A percentile compares a stretch with the other conserved stretches of the same genome.
Conservation (phyloP, 2,329 filamentous ascomycete genomes). For the Trichoderma gracile region DNA sequence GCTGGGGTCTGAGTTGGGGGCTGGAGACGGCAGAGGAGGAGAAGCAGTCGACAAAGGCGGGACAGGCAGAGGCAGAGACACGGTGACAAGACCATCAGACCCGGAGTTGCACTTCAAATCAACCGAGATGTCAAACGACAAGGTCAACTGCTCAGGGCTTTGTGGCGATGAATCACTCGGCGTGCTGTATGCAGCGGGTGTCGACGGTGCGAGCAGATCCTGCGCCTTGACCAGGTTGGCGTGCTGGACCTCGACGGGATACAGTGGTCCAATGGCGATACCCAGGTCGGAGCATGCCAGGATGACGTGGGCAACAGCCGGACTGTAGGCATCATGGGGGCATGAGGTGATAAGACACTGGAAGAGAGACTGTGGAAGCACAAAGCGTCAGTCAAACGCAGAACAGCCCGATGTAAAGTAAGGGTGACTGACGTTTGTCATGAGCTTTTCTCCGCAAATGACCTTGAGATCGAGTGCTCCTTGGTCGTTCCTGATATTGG, state of each 20-base stretch:
- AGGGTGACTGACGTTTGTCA: conserved; percentile 10
- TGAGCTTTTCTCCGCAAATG: conserved; percentile 30
- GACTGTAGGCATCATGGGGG: conserved; percentile 34
- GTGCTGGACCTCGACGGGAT: conserved; percentile 36
- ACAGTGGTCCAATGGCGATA: conserved; percentile 34
- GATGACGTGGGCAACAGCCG: conserved; percentile 35
- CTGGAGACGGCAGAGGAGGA: neutral
- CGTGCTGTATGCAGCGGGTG: conserved; percentile 12
- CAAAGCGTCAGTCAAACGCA: neutral
- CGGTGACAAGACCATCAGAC: conserved; percentile 37
- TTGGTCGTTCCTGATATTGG: conserved; percentile 28
- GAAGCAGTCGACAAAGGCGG: neutral
- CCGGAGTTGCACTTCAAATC: conserved; percentile 36
- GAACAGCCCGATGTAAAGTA: too few species aligned
- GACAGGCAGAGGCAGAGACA: conserved; percentile 1
- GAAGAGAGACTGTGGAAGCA: conserved; percentile 34
- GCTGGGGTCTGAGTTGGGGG: neutral
- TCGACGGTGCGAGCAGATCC: conserved; percentile 8
- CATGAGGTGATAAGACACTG: conserved; percentile 37
- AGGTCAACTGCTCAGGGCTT: conserved; percentile 3
- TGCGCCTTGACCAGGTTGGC: conserved; percentile 25
- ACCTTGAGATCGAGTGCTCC: conserved; percentile 26
- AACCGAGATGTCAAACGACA: conserved; percentile 33
- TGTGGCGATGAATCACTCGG: neutral
- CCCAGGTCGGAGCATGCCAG: conserved; percentile 34